phyloP scores from a whole-genome alignment of 1,139 yeast genomes.

The Candida pseudocylindracea region DNA sequence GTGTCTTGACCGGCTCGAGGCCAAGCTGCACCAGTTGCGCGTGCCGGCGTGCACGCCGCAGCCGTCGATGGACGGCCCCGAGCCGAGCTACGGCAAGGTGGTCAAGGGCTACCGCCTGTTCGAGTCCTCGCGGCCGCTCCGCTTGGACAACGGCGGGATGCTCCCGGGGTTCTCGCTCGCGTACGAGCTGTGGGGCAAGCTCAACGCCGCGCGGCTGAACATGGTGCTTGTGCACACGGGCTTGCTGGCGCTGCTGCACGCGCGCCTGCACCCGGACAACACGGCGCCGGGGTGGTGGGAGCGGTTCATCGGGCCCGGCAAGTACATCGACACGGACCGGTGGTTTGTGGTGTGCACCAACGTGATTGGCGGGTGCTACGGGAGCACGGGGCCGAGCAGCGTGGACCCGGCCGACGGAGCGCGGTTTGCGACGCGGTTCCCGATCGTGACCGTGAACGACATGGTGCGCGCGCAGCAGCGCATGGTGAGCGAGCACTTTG shows the following conservation, averaged over 20 bases:
- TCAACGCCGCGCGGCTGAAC: conserved; percentile 30
- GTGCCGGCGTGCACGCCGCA: conserved; percentile 3
- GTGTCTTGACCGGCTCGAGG: conserved; percentile 60
- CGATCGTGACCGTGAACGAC: conserved; percentile 67
- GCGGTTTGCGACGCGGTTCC: conserved; percentile 72
- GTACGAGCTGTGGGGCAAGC: conserved; percentile 76
- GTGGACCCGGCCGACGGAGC: conserved; percentile 45
- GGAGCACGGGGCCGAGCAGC: conserved; percentile 85
- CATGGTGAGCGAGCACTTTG: conserved; percentile 35
- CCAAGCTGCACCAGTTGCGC: conserved; percentile 22
- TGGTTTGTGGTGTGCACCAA: conserved; percentile 75
- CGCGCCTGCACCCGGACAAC: conserved; percentile 61
- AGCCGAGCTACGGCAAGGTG: conserved; percentile 60
- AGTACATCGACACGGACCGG: conserved; percentile 58
- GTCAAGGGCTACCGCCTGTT: conserved; percentile 45
- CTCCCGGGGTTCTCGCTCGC: conserved; percentile 62
- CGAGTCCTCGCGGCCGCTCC: conserved; percentile 32
- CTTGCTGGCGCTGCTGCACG: conserved; percentile 82
- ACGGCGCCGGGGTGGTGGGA: conserved; percentile 91
- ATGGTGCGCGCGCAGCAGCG: conserved; percentile 81
- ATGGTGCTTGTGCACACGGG: conserved; percentile 78
- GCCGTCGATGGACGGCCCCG: conserved; percentile 47
- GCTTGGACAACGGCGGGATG: conserved; percentile 64
- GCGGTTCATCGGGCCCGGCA: conserved; percentile 69
- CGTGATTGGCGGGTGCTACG: conserved; percentile 86